Evolutionary conservation across 495 filamentous ascomycete species (phyloP), one percentile per base, ranked within the genome.

Genomic region (Podospora pseudopauciseta): DNA sequence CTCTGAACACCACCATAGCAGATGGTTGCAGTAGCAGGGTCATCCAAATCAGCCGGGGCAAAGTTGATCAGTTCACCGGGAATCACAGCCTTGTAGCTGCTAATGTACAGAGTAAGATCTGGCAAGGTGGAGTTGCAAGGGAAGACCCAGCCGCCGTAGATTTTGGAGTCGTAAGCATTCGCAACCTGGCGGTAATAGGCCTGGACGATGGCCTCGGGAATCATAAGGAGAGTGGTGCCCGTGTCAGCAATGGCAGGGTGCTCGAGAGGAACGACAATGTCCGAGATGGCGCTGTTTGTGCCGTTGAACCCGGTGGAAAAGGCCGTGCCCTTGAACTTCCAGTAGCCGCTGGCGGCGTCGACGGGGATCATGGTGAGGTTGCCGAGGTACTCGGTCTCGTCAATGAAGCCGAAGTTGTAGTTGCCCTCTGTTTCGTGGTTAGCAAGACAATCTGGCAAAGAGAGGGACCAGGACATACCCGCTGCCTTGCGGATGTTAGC

Each of bases 141-240:
- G 62, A 79, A 78, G 13, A 74, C 66, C 59, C 67, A 77, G 54
- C 90, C 92, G 68, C 89, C 90, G 30, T 80, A 74, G 16, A 70
- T 65, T 27, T 60, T 63, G 74, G 78, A 77, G 74, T 86, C 76
- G 53, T 77, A 28, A 15, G 91, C 85, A n/a, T 84, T 81, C 9
- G 71, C 63, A 55, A 94, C 85, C 56, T 89, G 73, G 57, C 75
- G 64, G 81, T 93, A 96, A 83, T 95, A 96, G 65, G 80, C 85
- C 1, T 76, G 70, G 67, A 89, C 86, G 71, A 92, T 81, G 34
- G 73, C 67, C 62, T 79, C 72, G 63, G 86, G 85, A 20, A 94
- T 82, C 70, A 91, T 81, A 62, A 92, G 75, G 16, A 96, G 89
- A 32, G 91, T 90, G 65, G 91, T 94, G 26, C 92, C 92, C 2